Conservation (phyloP, 495 filamentous ascomycete species). For the Penicillium argentinense region DNA sequence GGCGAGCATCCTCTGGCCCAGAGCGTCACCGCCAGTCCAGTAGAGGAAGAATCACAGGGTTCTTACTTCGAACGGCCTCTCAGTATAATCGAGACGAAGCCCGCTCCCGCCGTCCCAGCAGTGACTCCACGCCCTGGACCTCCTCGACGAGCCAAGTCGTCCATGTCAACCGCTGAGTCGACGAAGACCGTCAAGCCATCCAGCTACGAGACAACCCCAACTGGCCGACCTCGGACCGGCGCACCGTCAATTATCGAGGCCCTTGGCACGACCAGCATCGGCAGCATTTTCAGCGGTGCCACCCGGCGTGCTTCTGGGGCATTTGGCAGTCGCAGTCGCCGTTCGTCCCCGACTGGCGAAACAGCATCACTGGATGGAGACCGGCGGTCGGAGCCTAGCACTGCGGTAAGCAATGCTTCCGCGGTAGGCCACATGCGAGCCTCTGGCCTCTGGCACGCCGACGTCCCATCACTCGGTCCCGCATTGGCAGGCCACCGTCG, state of each 20-base stretch:
- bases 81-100: constrained; percentile 25
- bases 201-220: constrained; percentile 26
- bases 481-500: constrained; percentile 29
- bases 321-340: constrained; percentile 46
- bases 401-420: constrained; percentile 60
- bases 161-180: constrained; percentile 63
- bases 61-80: constrained; percentile 37
- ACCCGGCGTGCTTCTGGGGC: constrained; percentile 50
- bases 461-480: constrained; percentile 8
- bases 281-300: constrained; percentile 59
- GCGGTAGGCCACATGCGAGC: constrained; percentile 62
- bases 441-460: constrained; percentile 43
- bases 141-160: constrained; percentile 53
- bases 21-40: constrained; percentile 75
- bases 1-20: constrained; percentile 79
- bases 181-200: constrained; percentile 57
- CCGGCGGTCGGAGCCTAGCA: constrained; percentile 62
- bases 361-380: constrained; percentile 55
- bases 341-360: constrained; percentile 58
- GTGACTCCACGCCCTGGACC: constrained; percentile 43
- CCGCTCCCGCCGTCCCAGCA: constrained; percentile 35
- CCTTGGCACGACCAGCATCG: constrained; percentile 47
- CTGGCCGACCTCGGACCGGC: constrained; percentile 38
- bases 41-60: constrained; percentile 40
- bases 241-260: constrained; percentile 49